Evolutionary conservation across 108 stramenopile genomes (phyloP), one percentile per base, ranked within the genome.

Genomic region (Skeletonema potamos): DNA sequence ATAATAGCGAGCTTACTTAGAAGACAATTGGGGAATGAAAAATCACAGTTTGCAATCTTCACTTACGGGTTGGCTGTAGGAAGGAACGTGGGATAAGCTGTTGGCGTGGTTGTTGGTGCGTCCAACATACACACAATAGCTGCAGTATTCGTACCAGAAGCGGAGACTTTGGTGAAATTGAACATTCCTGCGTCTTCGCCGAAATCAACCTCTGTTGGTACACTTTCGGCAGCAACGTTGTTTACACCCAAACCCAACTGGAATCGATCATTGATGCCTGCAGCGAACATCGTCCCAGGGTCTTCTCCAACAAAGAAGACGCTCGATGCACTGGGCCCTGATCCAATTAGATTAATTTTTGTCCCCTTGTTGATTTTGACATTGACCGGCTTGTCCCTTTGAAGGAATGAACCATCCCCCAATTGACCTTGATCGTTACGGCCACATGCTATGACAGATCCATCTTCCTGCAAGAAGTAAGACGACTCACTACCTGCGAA

Each of bases 381-480:
- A 11, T 66, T 58, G 10, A 73, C 72, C 1, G 72, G 72, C 30
- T 22, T 30, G 6, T 58, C 20, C 10, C 56, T 68, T 12, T 73
- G 66, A 29, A 11, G n/a, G 20, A 37, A 68, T 9, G 72, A 67
- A 15, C 72, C 72, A 44, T 73, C 72, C 9, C 72, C 72, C 15
- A 73, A 54, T 28, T 73, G 72, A 28, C 72, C 72, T 54, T 73
- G 30, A 58, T 73, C 72, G 34, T 73, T 73, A 10, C 66, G 66
- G 33, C 72, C 72, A 32, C 70, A 70, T 1, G 70, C 57, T 10
- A 51, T 22, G 60, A 61, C 60, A 2, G 24, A 58, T 62, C 70
- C 70, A 29, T 59, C 43, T 11, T 60, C 20, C 6, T 20, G 22
- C 15, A 70, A 58, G 29, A 70, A 70, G 59, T 70, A 70, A 2